phyloP scores from a whole-genome alignment of 1,139 yeast genomes.

The Yamadazyma oceani region DNA sequence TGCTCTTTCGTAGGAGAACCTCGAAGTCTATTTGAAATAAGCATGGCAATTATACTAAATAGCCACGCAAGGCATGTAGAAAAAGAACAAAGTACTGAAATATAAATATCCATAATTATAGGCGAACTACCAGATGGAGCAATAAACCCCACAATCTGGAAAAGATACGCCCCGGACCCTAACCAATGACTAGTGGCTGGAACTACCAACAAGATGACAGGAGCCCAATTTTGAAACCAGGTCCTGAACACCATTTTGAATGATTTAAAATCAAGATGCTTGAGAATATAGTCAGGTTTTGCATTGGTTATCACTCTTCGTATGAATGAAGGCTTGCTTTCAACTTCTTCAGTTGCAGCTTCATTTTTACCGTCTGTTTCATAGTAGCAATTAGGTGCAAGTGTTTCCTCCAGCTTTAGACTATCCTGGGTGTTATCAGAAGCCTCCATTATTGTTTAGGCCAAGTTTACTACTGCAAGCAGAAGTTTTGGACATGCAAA shows the following conservation, averaged over 20 bases:
- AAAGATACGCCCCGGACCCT: slow-evolving; percentile 30
- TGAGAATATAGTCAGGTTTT: slow-evolving; percentile 26
- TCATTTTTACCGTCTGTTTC: slow-evolving; percentile 4
- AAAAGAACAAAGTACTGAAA: slow-evolving; percentile 18
- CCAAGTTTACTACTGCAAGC: too few species aligned
- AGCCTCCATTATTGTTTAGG: too few species aligned
- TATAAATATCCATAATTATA: slow-evolving; percentile 20
- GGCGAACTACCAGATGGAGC: slow-evolving; percentile 30
- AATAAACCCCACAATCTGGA: slow-evolving; percentile 30
- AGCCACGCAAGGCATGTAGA: slow-evolving; percentile 26
- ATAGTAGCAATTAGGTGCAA: slow-evolving; percentile 6
- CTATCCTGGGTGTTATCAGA: background rate
- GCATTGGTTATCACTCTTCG: slow-evolving; percentile 12
- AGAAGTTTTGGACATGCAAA: too few species aligned
- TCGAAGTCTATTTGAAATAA: slow-evolving; percentile 26
- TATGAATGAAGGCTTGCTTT: slow-evolving; percentile 4
- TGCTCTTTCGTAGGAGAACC: slow-evolving; percentile 25
- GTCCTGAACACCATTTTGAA: slow-evolving; percentile 27
- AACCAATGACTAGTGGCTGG: slow-evolving; percentile 29
- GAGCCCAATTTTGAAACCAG: slow-evolving; percentile 31
- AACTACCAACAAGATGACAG: slow-evolving; percentile 26
- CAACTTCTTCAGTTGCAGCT: slow-evolving; percentile 5
- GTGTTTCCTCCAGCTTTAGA: background rate
- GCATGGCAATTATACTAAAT: slow-evolving; percentile 24
- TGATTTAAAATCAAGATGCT: slow-evolving; percentile 28